Percentiles rank a stretch among this genome's conserved stretches.
Conservation (phyloP, 495 filamentous ascomycete species). For the Podospora pseudoanserina region DNA sequence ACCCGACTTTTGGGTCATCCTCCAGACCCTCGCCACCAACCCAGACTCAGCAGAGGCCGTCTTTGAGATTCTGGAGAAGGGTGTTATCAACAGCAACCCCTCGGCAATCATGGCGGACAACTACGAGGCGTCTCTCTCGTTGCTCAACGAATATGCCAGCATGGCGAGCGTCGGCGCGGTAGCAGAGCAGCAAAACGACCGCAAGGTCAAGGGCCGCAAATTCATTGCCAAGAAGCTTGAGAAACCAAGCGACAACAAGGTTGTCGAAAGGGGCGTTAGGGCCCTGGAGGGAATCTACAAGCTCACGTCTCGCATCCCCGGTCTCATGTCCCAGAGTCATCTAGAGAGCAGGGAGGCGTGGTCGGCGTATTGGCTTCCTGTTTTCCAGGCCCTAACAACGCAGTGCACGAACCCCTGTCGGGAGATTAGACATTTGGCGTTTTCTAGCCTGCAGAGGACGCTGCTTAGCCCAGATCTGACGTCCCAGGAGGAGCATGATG, state of each 20-base stretch:
- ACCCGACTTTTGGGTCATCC: slow-evolving; percentile 94
- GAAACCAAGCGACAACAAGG: slow-evolving; percentile 64
- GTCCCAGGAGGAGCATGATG: slow-evolving; percentile 65
- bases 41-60: slow-evolving; percentile 68
- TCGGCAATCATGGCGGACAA: slow-evolving; percentile 90
- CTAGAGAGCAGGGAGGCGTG: slow-evolving; percentile 88
- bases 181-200: slow-evolving; percentile 77
- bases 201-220: slow-evolving; percentile 46
- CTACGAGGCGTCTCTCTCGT: slow-evolving; percentile 75
- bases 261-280: slow-evolving; percentile 73
- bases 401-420: slow-evolving; percentile 96
- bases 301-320: slow-evolving; percentile 74
- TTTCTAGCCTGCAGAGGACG: slow-evolving; percentile 80
- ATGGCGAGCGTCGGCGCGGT: slow-evolving; percentile 76
- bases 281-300: slow-evolving; percentile 76
- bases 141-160: slow-evolving; percentile 87
- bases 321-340: slow-evolving; percentile 87
- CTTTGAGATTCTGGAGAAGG: slow-evolving; percentile 78
- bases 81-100: slow-evolving; percentile 53
- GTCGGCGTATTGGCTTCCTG: slow-evolving; percentile 96
- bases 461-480: slow-evolving; percentile 76
- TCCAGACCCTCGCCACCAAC: slow-evolving; percentile 67
- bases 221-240: slow-evolving; percentile 43
- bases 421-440: slow-evolving; percentile 83
- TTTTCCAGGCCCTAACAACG: slow-evolving; percentile 79